Evolutionary conservation across 306 rosid species (phyloP).

Genomic region (Trichosanthes truncata): DNA sequence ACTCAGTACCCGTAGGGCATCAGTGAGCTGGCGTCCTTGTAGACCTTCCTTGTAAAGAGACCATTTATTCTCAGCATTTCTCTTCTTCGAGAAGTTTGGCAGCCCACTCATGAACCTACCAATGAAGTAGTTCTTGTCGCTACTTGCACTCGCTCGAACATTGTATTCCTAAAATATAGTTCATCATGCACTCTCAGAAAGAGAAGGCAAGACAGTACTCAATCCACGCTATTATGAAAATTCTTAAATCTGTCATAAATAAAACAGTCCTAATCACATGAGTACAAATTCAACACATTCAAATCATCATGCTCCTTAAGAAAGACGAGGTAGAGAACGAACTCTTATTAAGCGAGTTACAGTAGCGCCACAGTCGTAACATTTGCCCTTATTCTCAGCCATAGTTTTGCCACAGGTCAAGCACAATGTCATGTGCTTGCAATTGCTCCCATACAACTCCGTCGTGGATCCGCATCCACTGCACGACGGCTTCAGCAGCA

Average conservation of each 20-base stretch:
- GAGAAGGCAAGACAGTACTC: not conserved
- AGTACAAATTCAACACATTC: not conserved
- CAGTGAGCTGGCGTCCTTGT: constrained; percentile 68
- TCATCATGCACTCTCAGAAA: not conserved
- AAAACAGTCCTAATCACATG: not conserved
- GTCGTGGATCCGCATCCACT: constrained; percentile 70
- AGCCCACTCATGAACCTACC: constrained; percentile 76
- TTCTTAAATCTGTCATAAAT: not conserved
- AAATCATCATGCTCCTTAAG: not conserved
- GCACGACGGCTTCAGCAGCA: constrained; percentile 50
- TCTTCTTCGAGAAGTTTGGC: constrained; percentile 87
- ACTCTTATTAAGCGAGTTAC: constrained; percentile 86
- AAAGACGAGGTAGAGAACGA: constrained; percentile 11
- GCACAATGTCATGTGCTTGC: constrained; percentile 92
- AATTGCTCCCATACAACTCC: constrained; percentile 87
- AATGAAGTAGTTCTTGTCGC: constrained; percentile 63
- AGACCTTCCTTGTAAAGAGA: constrained; percentile 73
- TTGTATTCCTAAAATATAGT: constrained; percentile 54
- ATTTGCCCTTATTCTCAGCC: constrained; percentile 66
- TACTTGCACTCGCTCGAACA: constrained; percentile 70
- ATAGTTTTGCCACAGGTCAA: constrained; percentile 68
- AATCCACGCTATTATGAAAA: constrained; percentile 2
- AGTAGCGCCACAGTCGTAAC: constrained; percentile 60
- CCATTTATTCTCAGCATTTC: constrained; percentile 82
- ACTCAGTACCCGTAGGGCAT: constrained; percentile 55